phyloP scores from a whole-genome alignment of 257 asterid genomes.

The Solanum boliviense region DNA sequence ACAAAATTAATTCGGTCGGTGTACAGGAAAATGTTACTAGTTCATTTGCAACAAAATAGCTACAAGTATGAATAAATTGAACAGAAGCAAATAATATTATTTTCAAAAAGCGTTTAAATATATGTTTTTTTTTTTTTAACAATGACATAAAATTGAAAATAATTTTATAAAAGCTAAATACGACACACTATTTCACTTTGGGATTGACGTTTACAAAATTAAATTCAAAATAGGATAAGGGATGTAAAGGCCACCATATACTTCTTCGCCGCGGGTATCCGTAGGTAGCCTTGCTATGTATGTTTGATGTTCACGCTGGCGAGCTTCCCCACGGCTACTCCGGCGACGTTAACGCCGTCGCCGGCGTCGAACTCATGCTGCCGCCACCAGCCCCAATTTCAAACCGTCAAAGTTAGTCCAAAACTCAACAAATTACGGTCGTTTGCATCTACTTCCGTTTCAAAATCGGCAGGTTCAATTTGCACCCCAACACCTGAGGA shows the following conservation, averaged over 20 bases:
- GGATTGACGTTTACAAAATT: not conserved
- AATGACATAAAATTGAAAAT: too few species aligned
- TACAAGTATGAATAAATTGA: too few species aligned
- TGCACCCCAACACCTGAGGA: not conserved
- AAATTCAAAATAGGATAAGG: not conserved
- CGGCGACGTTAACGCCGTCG: not conserved
- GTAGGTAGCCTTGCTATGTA: not conserved
- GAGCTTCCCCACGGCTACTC: slow-evolving; percentile 2
- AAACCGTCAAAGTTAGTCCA: not conserved
- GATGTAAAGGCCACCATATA: not conserved
- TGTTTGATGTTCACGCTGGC: not conserved
- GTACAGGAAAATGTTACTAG: too few species aligned
- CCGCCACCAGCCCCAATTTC: not conserved
- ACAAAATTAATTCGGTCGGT: too few species aligned
- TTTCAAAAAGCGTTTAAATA: too few species aligned
- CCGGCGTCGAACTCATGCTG: not conserved
- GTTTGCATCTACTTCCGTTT: not conserved
- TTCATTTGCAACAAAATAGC: too few species aligned
- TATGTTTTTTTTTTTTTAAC: too few species aligned
- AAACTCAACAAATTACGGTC: not conserved
- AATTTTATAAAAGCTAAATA: too few species aligned
- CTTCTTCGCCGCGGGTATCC: not conserved
- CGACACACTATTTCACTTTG: not conserved
- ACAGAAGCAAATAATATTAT: too few species aligned
- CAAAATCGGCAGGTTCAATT: not conserved